Base-by-base conservation (phyloP, 2,329 filamentous ascomycete genomes). In the Exophiala sideris region DNA sequence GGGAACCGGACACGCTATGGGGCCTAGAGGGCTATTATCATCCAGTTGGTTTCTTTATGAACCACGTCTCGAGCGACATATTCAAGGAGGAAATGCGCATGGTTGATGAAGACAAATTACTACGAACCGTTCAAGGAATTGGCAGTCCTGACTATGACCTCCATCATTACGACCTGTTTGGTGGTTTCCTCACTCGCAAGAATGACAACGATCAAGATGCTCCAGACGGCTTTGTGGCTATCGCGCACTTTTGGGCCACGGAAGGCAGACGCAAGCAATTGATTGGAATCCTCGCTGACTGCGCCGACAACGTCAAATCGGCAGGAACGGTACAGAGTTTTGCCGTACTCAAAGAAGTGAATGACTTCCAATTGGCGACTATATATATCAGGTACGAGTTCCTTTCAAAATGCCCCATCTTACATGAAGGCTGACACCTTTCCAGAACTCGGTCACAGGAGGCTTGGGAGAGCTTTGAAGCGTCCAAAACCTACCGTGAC, bases 1-100 rank as follows among this genome's bases (percentile, higher is more conserved):
- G 52, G 3, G 52, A 44, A 16, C 52, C 52, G 5, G 52, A 54
- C 14, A 54, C 52, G 1, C 10, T 54, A 45, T 54, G 46, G 52
- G 52, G 52, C n/a, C 40, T 54, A n/a, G 46, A 54, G 39, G 52
- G 52, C 9, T 54, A 54, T 32, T 8, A 11, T 1, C 52, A 54
- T 14, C 32, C 46, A 2, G 38, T 54, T 24, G 52, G 52, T 5
- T 50, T 54, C 18, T 54, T 54, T 20, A 50, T 54, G 14, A 34
- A 33, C 18, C 46, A 54, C 20, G 18, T 33, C 5, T 24, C 52
- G 1, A 45, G 38, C 7, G 45, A 53, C 6, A 20, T 32, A 2
- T 53, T 53, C 45, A 53, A 53, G n/a, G n/a, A 21, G 10, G 54
- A 76, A 65, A 39, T 76, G 54, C 29, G 29, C 6, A 56, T 52